These are phyloP conservation scores for Chalara sp. DNA, from an alignment of 2,329 filamentous ascomycete species.

Conservation along the genomic window DNA sequence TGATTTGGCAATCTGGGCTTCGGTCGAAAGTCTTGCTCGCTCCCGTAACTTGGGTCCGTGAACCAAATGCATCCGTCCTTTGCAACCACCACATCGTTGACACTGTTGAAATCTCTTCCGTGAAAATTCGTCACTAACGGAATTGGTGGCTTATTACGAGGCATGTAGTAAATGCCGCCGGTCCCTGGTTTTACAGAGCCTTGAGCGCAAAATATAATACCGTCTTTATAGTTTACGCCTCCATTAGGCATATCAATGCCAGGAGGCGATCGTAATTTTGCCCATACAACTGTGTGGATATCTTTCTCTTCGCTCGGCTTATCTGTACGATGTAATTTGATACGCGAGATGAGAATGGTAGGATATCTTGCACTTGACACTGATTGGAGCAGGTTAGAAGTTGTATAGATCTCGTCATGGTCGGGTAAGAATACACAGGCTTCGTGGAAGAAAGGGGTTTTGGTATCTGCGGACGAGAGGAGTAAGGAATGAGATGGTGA, in stretches of 20 bases:
- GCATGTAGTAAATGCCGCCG: conserved; percentile 25
- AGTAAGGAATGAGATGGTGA: conserved; percentile 33
- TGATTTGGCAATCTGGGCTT: conserved; percentile 38
- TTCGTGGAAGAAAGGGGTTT: conserved; percentile 39
- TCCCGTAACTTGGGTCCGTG: conserved; percentile 39
- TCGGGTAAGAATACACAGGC: conserved; percentile 36
- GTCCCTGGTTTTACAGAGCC: conserved; percentile 21
- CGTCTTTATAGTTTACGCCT: conserved; percentile 33
- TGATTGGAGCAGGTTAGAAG: conserved; percentile 36
- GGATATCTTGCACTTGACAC: conserved; percentile 32
- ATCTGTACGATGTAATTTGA: conserved; percentile 28
- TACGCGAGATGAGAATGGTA: conserved; percentile 38
- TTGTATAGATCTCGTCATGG: conserved; percentile 37
- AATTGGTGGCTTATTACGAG: conserved; percentile 12
- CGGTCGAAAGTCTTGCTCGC: conserved; percentile 37
- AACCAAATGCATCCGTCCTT: conserved; percentile 41
- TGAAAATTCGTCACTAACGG: conserved; percentile 37
- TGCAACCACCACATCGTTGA: conserved; percentile 35
- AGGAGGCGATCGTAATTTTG: conserved; percentile 30
- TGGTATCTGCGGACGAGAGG: conserved; percentile 32
- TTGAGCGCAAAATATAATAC: conserved; percentile 37
- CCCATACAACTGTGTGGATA: conserved; percentile 27
- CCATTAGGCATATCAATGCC: conserved; percentile 39
- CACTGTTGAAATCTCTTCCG: conserved; percentile 40
- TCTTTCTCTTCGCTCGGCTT: conserved; percentile 15